A percentile compares a stretch with the other conserved stretches of the same genome.
phyloP scores from a whole-genome alignment of 2,329 filamentous ascomycete genomes.

The Emmonsia crescens region DNA sequence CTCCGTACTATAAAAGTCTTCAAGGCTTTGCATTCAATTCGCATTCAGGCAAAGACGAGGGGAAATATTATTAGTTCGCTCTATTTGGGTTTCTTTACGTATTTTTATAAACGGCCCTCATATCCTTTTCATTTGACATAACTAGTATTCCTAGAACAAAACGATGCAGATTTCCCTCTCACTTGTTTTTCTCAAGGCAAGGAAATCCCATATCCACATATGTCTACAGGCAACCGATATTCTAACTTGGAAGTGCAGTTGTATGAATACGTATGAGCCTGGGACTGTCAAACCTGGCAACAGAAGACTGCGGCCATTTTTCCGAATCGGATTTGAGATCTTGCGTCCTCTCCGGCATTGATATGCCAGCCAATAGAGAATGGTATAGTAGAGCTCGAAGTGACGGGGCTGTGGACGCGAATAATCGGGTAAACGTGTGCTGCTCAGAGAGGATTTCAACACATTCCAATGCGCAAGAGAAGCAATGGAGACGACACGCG shows the following conservation, averaged over 20 bases:
- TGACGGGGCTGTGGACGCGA: background rate
- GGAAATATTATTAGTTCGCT: background rate
- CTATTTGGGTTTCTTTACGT: background rate
- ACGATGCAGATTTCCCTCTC: background rate
- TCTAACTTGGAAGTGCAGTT: background rate
- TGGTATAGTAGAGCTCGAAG: background rate
- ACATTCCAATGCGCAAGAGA: background rate
- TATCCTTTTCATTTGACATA: background rate
- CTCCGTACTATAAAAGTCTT: background rate
- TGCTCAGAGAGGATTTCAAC: background rate
- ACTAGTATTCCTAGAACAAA: background rate
- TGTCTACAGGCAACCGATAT: background rate
- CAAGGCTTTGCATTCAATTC: background rate
- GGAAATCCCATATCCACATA: background rate
- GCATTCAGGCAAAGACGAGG: background rate
- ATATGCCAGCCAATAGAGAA: background rate
- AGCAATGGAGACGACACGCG: background rate
- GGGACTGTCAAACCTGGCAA: background rate
- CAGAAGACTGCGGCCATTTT: background rate
- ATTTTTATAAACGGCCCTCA: background rate
- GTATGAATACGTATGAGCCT: background rate
- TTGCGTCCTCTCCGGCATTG: background rate
- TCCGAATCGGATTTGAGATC: background rate
- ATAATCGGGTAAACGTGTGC: too few species aligned
- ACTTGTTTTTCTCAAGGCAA: background rate